Conservation (phyloP, 371 early-diverging fungal species). For the Amoeboaphelidium protococcarum region DNA sequence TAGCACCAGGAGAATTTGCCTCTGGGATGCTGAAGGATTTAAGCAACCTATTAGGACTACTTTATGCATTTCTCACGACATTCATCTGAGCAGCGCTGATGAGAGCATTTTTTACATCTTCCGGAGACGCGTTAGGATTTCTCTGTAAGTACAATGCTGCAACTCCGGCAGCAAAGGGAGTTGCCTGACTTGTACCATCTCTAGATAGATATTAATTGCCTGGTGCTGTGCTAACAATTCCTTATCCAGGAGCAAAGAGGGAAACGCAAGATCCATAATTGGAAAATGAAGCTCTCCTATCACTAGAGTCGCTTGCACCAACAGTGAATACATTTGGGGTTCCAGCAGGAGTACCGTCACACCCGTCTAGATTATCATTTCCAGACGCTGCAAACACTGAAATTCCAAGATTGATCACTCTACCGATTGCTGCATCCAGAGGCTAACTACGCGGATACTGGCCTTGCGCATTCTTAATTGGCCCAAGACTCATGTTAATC, state of each 20-base stretch:
- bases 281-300: neutral
- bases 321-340: slow-evolving; percentile 20
- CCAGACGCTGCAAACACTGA: slow-evolving; percentile 35
- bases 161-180: slow-evolving; percentile 1
- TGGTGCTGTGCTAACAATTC: neutral
- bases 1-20: neutral
- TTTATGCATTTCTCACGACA: neutral
- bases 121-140: neutral
- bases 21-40: neutral
- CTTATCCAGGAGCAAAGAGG: neutral
- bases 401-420: slow-evolving; percentile 9
- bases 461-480: neutral
- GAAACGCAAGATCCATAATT: neutral
- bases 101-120: neutral
- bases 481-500: slow-evolving; percentile 7
- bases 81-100: neutral
- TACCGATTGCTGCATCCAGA: neutral
- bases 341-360: slow-evolving; percentile 22
- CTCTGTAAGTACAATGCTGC: neutral
- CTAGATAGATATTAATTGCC: neutral
- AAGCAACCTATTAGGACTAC: neutral
- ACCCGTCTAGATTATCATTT: slow-evolving; percentile 21
- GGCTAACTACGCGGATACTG: neutral
- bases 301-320: slow-evolving; percentile 7
- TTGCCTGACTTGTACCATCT: neutral